Percentiles rank a stretch among this genome's conserved stretches.
phyloP scores from a whole-genome alignment of 2,329 filamentous ascomycete genomes.

The Trichoderma simmonsii region DNA sequence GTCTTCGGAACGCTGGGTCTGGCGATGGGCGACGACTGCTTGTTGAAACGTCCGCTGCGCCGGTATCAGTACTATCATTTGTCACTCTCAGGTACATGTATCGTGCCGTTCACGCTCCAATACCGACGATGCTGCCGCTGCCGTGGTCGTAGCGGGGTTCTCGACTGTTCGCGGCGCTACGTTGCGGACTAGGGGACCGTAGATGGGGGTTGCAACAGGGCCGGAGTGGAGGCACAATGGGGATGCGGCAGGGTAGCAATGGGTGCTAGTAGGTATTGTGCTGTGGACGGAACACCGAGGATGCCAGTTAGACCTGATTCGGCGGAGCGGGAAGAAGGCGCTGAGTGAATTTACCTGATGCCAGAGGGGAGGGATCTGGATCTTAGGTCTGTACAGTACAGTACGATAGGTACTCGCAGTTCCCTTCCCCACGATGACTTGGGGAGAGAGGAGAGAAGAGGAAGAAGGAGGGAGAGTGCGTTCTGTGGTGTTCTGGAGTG shows the following conservation, averaged over 20 bases:
- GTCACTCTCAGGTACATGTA: slow-evolving; percentile 3
- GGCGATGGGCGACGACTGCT: not conserved
- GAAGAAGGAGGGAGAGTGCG: not conserved
- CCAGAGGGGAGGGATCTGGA: not conserved
- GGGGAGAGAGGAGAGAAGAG: not conserved
- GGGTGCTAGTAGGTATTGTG: slow-evolving; percentile 1
- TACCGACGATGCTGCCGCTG: slow-evolving; percentile 13
- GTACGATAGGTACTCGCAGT: not conserved
- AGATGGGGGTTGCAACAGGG: slow-evolving; percentile 8
- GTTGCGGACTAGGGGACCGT: slow-evolving; percentile 10
- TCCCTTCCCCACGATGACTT: slow-evolving; percentile 2
- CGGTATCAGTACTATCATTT: slow-evolving; percentile 3
- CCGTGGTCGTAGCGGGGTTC: slow-evolving; percentile 17
- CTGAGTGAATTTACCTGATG: slow-evolving; percentile 5
- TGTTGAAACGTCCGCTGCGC: not conserved
- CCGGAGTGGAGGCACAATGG: slow-evolving; percentile 15
- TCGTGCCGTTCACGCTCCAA: slow-evolving; percentile 2
- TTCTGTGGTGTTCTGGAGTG: not conserved
- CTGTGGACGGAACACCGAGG: slow-evolving; percentile 8
- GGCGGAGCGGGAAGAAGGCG: slow-evolving; percentile 4
- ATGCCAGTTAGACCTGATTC: not conserved
- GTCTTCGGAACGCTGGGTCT: not conserved
- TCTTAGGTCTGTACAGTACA: not conserved
- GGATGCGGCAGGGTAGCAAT: slow-evolving; percentile 11
- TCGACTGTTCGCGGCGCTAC: slow-evolving; percentile 19